Conservation (phyloP, 2,329 filamentous ascomycete species). For the Teratosphaeriaceae sp. region DNA sequence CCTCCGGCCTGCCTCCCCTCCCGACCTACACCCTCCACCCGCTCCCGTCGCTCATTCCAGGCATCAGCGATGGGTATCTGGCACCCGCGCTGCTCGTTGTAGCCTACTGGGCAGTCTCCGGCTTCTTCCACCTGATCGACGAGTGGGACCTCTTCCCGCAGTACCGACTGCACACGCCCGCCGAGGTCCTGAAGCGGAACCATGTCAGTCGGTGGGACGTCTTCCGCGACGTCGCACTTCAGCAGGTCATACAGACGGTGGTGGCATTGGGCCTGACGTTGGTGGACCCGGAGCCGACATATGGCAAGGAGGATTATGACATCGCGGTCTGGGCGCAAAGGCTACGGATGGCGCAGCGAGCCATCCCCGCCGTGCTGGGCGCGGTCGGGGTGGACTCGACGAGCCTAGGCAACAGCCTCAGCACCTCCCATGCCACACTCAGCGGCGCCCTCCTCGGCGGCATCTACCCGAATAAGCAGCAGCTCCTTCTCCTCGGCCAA, state of each 20-base stretch:
- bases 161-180: slow-evolving; percentile 91
- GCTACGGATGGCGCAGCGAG: slow-evolving; percentile 69
- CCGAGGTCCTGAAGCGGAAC: slow-evolving; percentile 81
- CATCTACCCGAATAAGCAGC: slow-evolving; percentile 62
- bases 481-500: slow-evolving; percentile 47
- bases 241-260: slow-evolving; percentile 81
- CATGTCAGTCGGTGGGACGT: slow-evolving; percentile 80
- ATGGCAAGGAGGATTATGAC: slow-evolving; percentile 76
- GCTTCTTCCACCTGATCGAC: slow-evolving; percentile 84
- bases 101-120: slow-evolving; percentile 82
- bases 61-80: slow-evolving; percentile 74
- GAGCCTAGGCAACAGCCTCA: slow-evolving; percentile 68
- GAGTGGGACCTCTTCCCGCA: slow-evolving; percentile 77
- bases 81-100: slow-evolving; percentile 69
- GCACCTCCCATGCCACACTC: slow-evolving; percentile 63
- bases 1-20: slow-evolving; percentile 70
- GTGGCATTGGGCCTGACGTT: slow-evolving; percentile 62
- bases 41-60: slow-evolving; percentile 65
- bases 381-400: slow-evolving; percentile 69
- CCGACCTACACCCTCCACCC: slow-evolving; percentile 70
- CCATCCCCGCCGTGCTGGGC: slow-evolving; percentile 65
- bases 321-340: slow-evolving; percentile 84
- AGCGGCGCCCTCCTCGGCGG: slow-evolving; percentile 74
- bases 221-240: slow-evolving; percentile 73
- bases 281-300: slow-evolving; percentile 66